Evolutionary conservation across 768 basidiomycete species (phyloP).

Genomic region (Clavulina sp.): DNA sequence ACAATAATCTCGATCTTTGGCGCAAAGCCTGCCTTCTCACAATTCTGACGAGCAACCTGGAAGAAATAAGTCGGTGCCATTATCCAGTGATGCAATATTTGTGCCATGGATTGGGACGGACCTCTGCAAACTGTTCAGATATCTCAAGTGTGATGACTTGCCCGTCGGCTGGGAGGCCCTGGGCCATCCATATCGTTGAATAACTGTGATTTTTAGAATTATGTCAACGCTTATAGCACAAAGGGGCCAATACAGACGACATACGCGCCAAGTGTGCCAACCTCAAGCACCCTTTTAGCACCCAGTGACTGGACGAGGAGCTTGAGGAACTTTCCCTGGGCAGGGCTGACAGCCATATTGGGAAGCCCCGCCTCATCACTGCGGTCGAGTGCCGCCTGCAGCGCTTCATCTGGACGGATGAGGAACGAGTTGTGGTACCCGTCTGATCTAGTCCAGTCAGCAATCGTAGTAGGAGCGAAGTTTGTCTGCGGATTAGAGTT

Average conservation of each 20-base stretch:
- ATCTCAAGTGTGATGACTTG: slow-evolving; percentile 20
- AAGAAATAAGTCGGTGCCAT: neutral
- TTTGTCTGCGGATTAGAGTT: too few species aligned
- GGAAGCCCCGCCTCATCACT: slow-evolving; percentile 9
- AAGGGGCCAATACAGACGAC: slow-evolving; percentile 5
- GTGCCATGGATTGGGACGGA: slow-evolving; percentile 2
- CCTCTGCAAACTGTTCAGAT: slow-evolving; percentile 18
- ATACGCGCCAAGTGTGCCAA: slow-evolving; percentile 52
- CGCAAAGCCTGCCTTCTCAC: slow-evolving; percentile 34
- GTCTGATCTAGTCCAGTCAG: slow-evolving; percentile 7
- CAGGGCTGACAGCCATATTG: slow-evolving; percentile 10
- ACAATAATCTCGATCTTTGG: slow-evolving; percentile 31
- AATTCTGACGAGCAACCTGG: slow-evolving; percentile 41
- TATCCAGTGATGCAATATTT: neutral
- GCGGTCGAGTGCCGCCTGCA: slow-evolving; percentile 7
- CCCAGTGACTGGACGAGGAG: slow-evolving; percentile 32
- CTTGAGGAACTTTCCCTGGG: slow-evolving; percentile 41
- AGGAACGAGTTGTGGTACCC: slow-evolving; percentile 8
- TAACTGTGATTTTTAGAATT: slow-evolving; percentile 9
- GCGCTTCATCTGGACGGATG: slow-evolving; percentile 6
- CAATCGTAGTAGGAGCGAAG: neutral
- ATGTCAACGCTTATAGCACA: neutral
- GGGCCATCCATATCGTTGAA: slow-evolving; percentile 19
- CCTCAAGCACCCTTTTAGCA: slow-evolving; percentile 42
- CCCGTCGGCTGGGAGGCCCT: slow-evolving; percentile 18